Base-by-base conservation (phyloP, 352 stramenopile species). In the Blastocystis sp. region DNA sequence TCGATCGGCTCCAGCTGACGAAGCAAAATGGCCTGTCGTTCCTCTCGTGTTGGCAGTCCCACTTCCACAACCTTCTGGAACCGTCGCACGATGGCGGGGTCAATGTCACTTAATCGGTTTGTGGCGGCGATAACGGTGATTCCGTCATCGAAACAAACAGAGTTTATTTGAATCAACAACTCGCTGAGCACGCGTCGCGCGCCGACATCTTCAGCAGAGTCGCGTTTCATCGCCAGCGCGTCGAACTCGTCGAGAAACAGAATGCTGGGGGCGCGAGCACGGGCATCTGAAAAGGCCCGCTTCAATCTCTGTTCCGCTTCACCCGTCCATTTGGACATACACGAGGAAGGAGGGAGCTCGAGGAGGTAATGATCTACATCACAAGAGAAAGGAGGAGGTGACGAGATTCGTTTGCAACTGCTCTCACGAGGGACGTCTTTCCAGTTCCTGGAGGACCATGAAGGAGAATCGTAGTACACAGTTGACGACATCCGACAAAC, bases 201-300 rank as follows among this genome's bases (percentile, higher is more conserved):
- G 29, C 69, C 69, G 0, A 40, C 7, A 29, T 81, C 69, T 27
- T 81, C 69, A 24, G 51, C 48, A 21, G 16, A 14, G 8, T 64
- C 69, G 6, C 69, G 46, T 0, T 64, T 42, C 44, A 81, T 63
- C 27, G 46, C 34, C 44, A 81, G 38, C 11, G 69, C 69, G 40
- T 81, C 69, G n/a, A 81, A 57, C 27, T 81, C 69, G 36, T 81
- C 69, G 4, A 81, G 38, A n/a, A 81, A 81, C 0, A 81, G 48
- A n/a, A 81, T 63, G 44, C 44, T 49, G 1, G 69, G 69, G 14
- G 69, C 8, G 1, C 48, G 14, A 18, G n/a, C 34, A 16, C 48
- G 46, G 1, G 46, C 69, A 14, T 65, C 53, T n/a, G 24, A 42
- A 29, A 81, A 81, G 49, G 49, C 32, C n/a, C 24, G 21, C 4